These are phyloP conservation scores for Dioscorea cayenensis DNA, from an alignment of 116 monocot species.

Conservation along the genomic window DNA sequence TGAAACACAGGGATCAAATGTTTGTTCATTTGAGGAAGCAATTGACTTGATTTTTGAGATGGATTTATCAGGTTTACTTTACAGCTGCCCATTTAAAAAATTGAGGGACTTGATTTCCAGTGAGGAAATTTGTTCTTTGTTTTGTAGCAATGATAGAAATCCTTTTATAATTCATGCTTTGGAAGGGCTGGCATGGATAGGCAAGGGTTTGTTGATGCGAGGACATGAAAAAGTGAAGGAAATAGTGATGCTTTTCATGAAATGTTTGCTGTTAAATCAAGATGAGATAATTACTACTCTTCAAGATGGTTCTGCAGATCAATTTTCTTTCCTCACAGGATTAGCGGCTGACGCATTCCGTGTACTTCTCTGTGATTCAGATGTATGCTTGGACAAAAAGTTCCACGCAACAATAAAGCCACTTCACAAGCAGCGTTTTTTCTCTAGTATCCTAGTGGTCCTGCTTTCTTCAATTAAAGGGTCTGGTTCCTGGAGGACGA, in stretches of 20 bases:
- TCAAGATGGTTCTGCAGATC: slow-evolving; percentile 10
- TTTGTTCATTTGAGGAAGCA: slow-evolving; percentile 44
- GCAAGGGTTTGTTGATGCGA: slow-evolving; percentile 89
- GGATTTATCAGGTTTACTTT: slow-evolving; percentile 9
- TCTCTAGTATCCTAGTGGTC: slow-evolving; percentile 58
- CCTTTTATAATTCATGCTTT: slow-evolving; percentile 29
- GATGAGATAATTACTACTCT: neutral
- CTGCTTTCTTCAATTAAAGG: slow-evolving; percentile 63
- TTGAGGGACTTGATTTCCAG: slow-evolving; percentile 1
- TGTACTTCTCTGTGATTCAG: slow-evolving; percentile 79
- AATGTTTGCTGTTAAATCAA: slow-evolving; percentile 39
- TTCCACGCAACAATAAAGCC: slow-evolving; percentile 78
- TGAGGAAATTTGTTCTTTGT: neutral
- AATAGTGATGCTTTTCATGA: slow-evolving; percentile 53
- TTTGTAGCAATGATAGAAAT: neutral
- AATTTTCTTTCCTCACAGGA: slow-evolving; percentile 26
- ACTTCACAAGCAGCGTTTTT: slow-evolving; percentile 82
- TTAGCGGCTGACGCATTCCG: slow-evolving; percentile 84
- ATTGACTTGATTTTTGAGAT: slow-evolving; percentile 36
- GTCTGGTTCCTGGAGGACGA: slow-evolving; percentile 35
- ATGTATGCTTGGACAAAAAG: slow-evolving; percentile 67
- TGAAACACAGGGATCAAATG: neutral
- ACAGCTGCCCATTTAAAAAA: slow-evolving; percentile 4
- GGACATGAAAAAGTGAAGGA: slow-evolving; percentile 88
- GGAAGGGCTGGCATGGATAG: slow-evolving; percentile 78